These are phyloP conservation scores for Trametes gibbosa DNA, from an alignment of 768 basidiomycete genomes.

Conservation along the genomic window DNA sequence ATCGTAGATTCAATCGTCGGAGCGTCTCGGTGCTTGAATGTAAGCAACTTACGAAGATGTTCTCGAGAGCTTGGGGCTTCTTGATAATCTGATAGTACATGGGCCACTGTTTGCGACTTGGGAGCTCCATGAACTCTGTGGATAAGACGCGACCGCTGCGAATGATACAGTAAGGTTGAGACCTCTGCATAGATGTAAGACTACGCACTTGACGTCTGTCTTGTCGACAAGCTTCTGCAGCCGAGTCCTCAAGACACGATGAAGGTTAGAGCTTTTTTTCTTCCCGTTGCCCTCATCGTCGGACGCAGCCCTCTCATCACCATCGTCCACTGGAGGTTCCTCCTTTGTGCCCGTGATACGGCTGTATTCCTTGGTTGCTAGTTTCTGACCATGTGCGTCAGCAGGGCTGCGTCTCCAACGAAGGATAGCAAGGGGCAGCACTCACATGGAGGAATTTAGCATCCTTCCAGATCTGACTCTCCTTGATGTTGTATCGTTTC, in stretches of 20 bases:
- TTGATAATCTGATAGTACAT: slow-evolving; percentile 79
- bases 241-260: slow-evolving; percentile 61
- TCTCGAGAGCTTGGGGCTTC: slow-evolving; percentile 74
- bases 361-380: slow-evolving; percentile 44
- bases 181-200: slow-evolving; percentile 1
- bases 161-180: not conserved
- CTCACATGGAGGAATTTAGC: slow-evolving; percentile 80
- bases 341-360: slow-evolving; percentile 43
- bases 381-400: slow-evolving; percentile 37
- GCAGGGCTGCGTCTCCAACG: not conserved
- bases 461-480: slow-evolving; percentile 75
- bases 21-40: not conserved
- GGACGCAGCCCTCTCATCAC: slow-evolving; percentile 35
- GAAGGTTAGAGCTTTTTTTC: slow-evolving; percentile 62
- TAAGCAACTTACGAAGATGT: slow-evolving; percentile 59
- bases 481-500: slow-evolving; percentile 77
- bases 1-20: not conserved
- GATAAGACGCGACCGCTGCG: slow-evolving; percentile 67
- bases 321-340: slow-evolving; percentile 27
- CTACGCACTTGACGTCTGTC: slow-evolving; percentile 63
- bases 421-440: no score
- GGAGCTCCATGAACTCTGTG: slow-evolving; percentile 80
- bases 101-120: slow-evolving; percentile 75
- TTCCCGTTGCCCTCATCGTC: slow-evolving; percentile 43
- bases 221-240: slow-evolving; percentile 73